Conservation (phyloP, 169 alveolate species). For the Babesia divergens region DNA sequence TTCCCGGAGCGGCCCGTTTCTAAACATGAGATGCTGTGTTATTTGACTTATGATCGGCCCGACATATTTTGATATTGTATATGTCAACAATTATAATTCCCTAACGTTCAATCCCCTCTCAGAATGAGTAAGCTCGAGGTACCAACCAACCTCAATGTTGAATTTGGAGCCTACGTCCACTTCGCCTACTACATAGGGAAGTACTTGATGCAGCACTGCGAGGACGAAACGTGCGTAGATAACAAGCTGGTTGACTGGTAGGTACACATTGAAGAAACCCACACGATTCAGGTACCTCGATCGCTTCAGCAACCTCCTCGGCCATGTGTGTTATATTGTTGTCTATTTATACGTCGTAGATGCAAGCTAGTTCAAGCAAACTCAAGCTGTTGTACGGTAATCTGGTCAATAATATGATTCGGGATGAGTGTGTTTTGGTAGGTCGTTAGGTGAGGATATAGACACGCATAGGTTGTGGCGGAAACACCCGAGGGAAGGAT, state of each 20-base stretch:
- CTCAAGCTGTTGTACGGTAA: constrained; percentile 27
- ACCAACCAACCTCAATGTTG: constrained; percentile 13
- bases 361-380: constrained; percentile 22
- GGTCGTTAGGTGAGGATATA: neutral
- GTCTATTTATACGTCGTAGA: constrained; percentile 9
- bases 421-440: constrained; percentile 63
- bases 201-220: constrained; percentile 49
- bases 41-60: neutral
- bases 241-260: constrained; percentile 46
- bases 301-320: neutral
- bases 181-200: constrained; percentile 57
- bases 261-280: neutral
- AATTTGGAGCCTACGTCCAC: constrained; percentile 57
- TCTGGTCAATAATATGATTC: constrained; percentile 42
- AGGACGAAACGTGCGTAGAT: constrained; percentile 41
- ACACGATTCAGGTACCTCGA: constrained; percentile 19
- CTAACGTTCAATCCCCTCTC: neutral
- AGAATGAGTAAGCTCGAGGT: constrained; percentile 21
- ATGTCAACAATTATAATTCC: neutral
- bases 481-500: constrained; percentile 45
- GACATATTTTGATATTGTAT: neutral
- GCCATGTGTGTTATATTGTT: constrained; percentile 36
- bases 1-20: constrained; percentile 94
- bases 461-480: constrained; percentile 14
- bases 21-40: neutral